Percentiles rank a stretch among this genome's conserved stretches.
Conservation (phyloP, 441 rosid genomes). For the Populus hybrid region DNA sequence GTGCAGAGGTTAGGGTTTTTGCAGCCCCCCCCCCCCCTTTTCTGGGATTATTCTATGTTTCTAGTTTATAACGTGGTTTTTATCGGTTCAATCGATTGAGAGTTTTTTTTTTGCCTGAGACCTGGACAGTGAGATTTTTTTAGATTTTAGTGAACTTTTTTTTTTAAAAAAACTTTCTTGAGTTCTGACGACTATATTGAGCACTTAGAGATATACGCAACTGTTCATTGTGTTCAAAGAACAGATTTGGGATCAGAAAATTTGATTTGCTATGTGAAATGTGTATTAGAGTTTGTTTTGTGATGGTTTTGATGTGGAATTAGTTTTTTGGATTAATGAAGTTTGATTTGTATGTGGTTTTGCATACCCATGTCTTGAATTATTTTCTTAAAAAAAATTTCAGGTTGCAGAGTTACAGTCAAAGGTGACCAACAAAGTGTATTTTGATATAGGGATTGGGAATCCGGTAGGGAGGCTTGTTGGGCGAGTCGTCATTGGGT, state of each 20-base stretch:
- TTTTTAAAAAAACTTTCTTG: not conserved
- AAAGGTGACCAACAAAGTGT: constrained; percentile 84
- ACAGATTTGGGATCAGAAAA: not conserved
- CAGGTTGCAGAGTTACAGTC: constrained; percentile 64
- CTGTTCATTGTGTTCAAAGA: not conserved
- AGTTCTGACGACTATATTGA: not conserved
- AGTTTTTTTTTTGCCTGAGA: not conserved
- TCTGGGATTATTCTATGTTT: not conserved
- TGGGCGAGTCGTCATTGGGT: constrained; percentile 88
- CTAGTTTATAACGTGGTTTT: not conserved
- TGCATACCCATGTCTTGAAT: not conserved
- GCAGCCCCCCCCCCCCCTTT: too few relatives aligned
- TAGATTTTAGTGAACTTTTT: not conserved
- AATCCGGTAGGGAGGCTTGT: constrained; percentile 83
- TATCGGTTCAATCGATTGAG: not conserved
- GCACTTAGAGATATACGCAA: not conserved
- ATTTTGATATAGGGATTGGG: constrained; percentile 88
- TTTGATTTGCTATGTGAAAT: not conserved
- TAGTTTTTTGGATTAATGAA: not conserved
- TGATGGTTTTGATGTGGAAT: not conserved
- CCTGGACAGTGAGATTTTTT: not conserved
- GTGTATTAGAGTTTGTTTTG: not conserved
- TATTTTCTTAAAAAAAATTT: not conserved
- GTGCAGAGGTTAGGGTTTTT: constrained; percentile 57
- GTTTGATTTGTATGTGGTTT: not conserved